phyloP scores from a whole-genome alignment of 2,329 filamentous ascomycete genomes.

The Cryphonectria parasitica region DNA sequence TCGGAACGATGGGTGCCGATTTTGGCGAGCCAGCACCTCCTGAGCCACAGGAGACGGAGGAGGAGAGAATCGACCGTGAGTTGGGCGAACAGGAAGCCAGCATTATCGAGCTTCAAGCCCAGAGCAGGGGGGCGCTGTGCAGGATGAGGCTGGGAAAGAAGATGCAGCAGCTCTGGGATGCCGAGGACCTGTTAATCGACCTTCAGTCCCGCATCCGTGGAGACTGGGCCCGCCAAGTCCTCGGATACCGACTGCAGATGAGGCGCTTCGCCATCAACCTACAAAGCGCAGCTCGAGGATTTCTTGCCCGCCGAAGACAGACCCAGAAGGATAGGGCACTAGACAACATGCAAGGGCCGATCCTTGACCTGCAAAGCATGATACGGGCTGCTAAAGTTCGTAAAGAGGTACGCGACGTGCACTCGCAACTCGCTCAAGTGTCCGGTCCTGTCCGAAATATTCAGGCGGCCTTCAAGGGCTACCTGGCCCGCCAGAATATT shows the following conservation, averaged over 20 bases:
- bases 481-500: conserved; percentile 63
- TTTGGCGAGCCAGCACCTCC: conserved; percentile 77
- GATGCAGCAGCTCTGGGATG: conserved; percentile 91
- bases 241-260: conserved; percentile 83
- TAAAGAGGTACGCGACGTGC: conserved; percentile 58
- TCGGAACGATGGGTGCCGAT: conserved; percentile 94
- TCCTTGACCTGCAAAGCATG: conserved; percentile 82
- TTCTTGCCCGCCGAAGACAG: conserved; percentile 69
- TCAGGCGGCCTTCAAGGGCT: conserved; percentile 69
- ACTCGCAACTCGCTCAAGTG: conserved; percentile 63
- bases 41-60: conserved; percentile 82
- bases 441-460: conserved; percentile 68
- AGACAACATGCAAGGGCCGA: conserved; percentile 70
- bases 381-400: conserved; percentile 71
- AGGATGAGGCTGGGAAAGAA: conserved; percentile 76
- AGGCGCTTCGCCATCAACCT: conserved; percentile 79
- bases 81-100: conserved; percentile 73
- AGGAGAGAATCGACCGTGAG: conserved; percentile 84
- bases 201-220: conserved; percentile 87
- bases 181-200: conserved; percentile 76
- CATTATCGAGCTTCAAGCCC: conserved; percentile 82
- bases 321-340: conserved; percentile 67
- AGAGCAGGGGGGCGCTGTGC: conserved; percentile 79
- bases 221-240: conserved; percentile 83
- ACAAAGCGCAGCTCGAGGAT: conserved; percentile 78